phyloP scores from a whole-genome alignment of 805 yeast species.

The Sungouiella thailandica region DNA sequence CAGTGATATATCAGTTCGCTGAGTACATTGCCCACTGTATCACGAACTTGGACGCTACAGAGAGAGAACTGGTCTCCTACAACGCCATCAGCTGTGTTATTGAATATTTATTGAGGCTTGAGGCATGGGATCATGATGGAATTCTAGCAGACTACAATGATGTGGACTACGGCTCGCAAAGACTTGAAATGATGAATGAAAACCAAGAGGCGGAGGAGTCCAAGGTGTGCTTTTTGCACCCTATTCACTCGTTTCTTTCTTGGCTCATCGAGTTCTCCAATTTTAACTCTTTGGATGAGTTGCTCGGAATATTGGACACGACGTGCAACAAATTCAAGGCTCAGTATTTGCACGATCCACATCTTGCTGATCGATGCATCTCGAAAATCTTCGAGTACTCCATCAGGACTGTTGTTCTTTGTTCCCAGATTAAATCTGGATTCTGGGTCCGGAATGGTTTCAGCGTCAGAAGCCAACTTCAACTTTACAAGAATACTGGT shows the following conservation, averaged over 20 bases:
- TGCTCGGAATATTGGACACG: constrained; percentile 17
- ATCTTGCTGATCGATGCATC: no score
- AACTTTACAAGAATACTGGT: constrained; percentile 71
- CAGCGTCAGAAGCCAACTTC: constrained; percentile 72
- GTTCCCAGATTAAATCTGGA: constrained; percentile 83
- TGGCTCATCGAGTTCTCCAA: constrained; percentile 60
- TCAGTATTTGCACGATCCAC: not conserved
- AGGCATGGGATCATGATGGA: constrained; percentile 6
- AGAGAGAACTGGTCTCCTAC: constrained; percentile 11
- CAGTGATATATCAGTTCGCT: constrained; percentile 60
- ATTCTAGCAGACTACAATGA: constrained; percentile 6
- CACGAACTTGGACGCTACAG: constrained; percentile 14
- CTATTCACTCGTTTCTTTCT: constrained; percentile 67
- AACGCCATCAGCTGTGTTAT: constrained; percentile 29
- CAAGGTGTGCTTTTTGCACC: constrained; percentile 70
- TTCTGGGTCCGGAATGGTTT: constrained; percentile 94
- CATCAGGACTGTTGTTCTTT: constrained; percentile 64
- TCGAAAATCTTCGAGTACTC: constrained; percentile 62
- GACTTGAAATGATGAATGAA: constrained; percentile 22
- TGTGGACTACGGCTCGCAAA: constrained; percentile 12
- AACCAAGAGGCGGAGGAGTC: constrained; percentile 29
- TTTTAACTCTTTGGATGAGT: constrained; percentile 19
- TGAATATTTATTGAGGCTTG: constrained; percentile 25
- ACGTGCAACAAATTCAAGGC: constrained; percentile 5
- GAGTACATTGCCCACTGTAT: constrained; percentile 49